A percentile compares a stretch with the other conserved stretches of the same genome.
These are phyloP conservation scores for Sporothrix variecibatus DNA, from an alignment of 2,329 filamentous ascomycete genomes.

Conservation along the genomic window DNA sequence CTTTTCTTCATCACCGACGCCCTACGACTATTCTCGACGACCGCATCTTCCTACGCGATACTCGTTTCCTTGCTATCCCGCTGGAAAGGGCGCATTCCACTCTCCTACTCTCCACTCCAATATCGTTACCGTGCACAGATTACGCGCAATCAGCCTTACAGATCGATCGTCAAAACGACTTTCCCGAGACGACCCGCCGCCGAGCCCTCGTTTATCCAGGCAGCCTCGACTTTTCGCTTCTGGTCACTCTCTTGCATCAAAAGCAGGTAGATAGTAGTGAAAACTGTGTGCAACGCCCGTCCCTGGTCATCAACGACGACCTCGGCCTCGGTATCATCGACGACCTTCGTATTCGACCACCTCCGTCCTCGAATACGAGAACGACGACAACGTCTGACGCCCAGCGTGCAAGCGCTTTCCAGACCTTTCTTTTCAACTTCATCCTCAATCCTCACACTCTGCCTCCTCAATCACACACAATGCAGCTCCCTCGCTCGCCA, in stretches of 20 bases:
- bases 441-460: neutral
- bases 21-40: neutral
- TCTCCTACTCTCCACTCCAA: neutral
- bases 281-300: neutral
- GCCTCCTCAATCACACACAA: conserved; percentile 10
- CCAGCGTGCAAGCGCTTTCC: neutral
- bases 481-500: conserved; percentile 23
- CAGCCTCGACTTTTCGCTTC: neutral
- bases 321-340: neutral
- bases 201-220: neutral
- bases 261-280: neutral
- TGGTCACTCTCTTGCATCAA: neutral
- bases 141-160: neutral
- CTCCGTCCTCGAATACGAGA: neutral
- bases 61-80: neutral
- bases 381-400: neutral
- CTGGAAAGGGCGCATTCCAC: neutral
- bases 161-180: neutral
- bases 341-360: neutral
- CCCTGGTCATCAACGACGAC: neutral
- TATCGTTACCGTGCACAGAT: neutral
- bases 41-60: neutral
- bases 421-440: neutral
- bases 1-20: neutral
- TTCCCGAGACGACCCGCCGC: neutral